Evolutionary conservation across 306 rosid genomes (phyloP).

Genomic region (Cucurbita argyrosperma): DNA sequence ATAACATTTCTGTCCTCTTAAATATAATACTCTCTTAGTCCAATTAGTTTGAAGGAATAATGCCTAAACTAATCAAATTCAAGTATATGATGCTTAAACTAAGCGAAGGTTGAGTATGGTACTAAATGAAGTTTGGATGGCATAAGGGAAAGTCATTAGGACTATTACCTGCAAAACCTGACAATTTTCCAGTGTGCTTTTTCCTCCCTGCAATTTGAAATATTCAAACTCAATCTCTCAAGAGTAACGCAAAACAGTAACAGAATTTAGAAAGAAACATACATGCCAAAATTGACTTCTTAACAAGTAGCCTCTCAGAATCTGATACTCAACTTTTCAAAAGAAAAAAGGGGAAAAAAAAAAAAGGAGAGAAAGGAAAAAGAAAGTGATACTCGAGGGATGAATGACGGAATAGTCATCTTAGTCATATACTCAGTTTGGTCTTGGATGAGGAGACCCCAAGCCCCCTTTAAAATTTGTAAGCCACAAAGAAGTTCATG

Average conservation of each 20-base stretch:
- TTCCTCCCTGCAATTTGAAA: slow-evolving; percentile 61
- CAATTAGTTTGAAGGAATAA: background rate
- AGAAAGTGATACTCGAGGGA: background rate
- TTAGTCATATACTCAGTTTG: background rate
- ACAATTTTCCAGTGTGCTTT: slow-evolving; percentile 82
- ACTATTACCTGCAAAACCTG: slow-evolving; percentile 75
- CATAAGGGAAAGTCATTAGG: background rate
- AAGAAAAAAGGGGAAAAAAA: background rate
- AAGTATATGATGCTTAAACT: background rate
- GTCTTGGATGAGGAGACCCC: background rate
- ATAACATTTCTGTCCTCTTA: background rate
- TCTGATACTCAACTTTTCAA: background rate
- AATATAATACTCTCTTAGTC: background rate
- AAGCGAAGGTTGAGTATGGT: background rate
- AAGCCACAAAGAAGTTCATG: background rate
- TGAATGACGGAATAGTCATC: background rate
- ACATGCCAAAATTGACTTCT: background rate
- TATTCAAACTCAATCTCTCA: slow-evolving; percentile 18
- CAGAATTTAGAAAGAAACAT: background rate
- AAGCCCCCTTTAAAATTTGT: background rate
- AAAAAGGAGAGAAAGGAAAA: background rate
- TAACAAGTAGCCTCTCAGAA: background rate
- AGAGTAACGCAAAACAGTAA: background rate
- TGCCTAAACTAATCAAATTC: background rate
- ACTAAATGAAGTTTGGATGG: background rate